phyloP scores from a whole-genome alignment of 306 rosid genomes.

The Arachis hypogaea region DNA sequence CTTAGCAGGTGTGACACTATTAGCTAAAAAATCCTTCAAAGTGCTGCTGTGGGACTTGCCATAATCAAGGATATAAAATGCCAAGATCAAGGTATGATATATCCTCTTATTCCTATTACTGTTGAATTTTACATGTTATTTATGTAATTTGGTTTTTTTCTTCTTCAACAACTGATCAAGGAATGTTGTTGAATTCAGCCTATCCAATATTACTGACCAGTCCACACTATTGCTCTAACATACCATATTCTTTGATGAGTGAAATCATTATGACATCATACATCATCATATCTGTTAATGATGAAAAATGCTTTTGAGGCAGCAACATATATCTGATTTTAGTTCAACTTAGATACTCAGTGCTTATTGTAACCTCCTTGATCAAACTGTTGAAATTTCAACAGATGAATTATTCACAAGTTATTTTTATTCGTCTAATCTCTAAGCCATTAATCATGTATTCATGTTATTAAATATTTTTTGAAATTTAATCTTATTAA shows the following conservation, averaged over 20 bases:
- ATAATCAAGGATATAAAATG: constrained; percentile 57
- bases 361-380: constrained; percentile 3
- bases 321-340: not conserved
- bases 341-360: not conserved
- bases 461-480: not conserved
- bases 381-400: not conserved
- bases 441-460: not conserved
- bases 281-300: not conserved
- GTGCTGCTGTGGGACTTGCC: constrained; percentile 39
- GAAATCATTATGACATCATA: not conserved
- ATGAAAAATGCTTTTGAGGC: not conserved
- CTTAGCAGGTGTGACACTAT: constrained; percentile 55
- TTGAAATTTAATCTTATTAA: not conserved
- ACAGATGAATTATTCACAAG: not conserved
- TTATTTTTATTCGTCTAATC: not conserved
- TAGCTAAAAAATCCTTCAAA: constrained; percentile 23
- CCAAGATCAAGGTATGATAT: constrained; percentile 77
- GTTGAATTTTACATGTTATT: not conserved
- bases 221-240: constrained; percentile 8
- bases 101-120: not conserved
- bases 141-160: not conserved
- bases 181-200: not conserved
- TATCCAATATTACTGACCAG: not conserved
- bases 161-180: constrained; percentile 10
- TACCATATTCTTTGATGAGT: not conserved